A percentile compares a stretch with the other conserved stretches of the same genome.
Conservation (phyloP, 371 early-diverging fungal genomes). For the Batkoa obscura region DNA sequence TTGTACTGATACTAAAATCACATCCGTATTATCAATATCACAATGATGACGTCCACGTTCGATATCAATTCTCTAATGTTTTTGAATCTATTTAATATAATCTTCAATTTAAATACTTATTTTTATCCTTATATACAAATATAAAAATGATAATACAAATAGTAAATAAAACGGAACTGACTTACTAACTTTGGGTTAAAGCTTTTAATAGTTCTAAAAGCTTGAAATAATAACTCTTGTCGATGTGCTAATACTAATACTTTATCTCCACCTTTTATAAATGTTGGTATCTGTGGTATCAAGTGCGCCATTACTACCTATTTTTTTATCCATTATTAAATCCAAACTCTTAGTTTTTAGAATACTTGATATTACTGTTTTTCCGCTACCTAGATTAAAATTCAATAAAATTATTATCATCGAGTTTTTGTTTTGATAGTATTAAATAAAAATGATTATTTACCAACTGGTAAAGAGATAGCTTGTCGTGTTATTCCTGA, state of each 20-base stretch:
- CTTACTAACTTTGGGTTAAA: constrained; percentile 30
- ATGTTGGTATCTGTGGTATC: constrained; percentile 39
- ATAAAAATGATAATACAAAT: no score
- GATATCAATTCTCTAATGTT: constrained; percentile 26
- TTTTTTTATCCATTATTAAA: not conserved
- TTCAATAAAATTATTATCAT: constrained; percentile 3
- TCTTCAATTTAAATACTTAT: not conserved
- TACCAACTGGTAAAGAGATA: constrained; percentile 63
- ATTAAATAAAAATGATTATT: constrained; percentile 5
- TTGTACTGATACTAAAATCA: constrained; percentile 60
- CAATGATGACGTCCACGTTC: constrained; percentile 40
- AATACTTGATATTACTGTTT: constrained; percentile 34
- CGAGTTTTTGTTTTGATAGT: constrained; percentile 6
- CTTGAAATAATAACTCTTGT: constrained; percentile 68
- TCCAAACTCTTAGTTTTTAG: not conserved
- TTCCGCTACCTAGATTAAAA: constrained; percentile 51
- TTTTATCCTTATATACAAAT: no score
- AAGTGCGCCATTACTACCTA: constrained; percentile 69
- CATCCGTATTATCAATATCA: constrained; percentile 33
- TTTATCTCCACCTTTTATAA: constrained; percentile 43
- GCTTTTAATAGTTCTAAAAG: constrained; percentile 35
- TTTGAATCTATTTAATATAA: not conserved
- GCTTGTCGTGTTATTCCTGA: constrained; percentile 44
- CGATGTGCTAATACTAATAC: constrained; percentile 71
- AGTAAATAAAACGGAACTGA: no score